Conservation (phyloP, 495 filamentous ascomycete genomes). For the Aspergillus indologenus region DNA sequence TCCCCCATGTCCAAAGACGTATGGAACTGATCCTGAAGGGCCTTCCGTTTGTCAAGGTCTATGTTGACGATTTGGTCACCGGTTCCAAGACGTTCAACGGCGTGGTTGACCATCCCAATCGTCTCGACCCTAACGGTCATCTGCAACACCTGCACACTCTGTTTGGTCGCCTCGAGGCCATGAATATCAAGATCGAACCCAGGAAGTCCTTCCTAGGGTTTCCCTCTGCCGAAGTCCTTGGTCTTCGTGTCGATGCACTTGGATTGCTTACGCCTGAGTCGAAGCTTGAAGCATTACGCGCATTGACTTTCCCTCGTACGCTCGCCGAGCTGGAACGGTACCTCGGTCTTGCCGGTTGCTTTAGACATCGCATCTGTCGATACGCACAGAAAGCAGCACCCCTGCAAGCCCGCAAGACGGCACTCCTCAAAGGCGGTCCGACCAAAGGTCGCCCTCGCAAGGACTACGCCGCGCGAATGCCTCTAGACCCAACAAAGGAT, state of each 20-base stretch:
- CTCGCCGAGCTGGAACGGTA: neutral
- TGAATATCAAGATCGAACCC: neutral
- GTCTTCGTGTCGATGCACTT: neutral
- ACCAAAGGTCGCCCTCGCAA: neutral
- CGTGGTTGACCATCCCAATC: too few species aligned
- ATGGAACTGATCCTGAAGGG: neutral
- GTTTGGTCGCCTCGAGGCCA: neutral
- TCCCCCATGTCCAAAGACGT: neutral
- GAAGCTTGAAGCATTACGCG: neutral
- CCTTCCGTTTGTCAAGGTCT: neutral
- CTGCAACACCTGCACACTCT: neutral
- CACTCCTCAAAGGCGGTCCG: neutral
- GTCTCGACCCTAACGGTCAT: neutral
- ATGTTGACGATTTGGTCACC: neutral
- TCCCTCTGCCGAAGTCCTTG: neutral
- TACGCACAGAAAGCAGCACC: neutral
- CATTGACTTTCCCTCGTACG: neutral
- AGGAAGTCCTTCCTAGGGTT: constrained; percentile 1
- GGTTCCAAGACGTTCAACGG: too few species aligned
- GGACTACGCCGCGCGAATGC: neutral
- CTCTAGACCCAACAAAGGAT: neutral
- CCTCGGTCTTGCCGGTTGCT: neutral
- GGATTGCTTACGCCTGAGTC: neutral
- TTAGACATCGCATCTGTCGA: neutral
- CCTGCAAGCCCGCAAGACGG: neutral